A percentile compares a stretch with the other conserved stretches of the same genome.
Conservation (phyloP, 2,329 filamentous ascomycete species). For the Trichoderma cornu-damae region DNA sequence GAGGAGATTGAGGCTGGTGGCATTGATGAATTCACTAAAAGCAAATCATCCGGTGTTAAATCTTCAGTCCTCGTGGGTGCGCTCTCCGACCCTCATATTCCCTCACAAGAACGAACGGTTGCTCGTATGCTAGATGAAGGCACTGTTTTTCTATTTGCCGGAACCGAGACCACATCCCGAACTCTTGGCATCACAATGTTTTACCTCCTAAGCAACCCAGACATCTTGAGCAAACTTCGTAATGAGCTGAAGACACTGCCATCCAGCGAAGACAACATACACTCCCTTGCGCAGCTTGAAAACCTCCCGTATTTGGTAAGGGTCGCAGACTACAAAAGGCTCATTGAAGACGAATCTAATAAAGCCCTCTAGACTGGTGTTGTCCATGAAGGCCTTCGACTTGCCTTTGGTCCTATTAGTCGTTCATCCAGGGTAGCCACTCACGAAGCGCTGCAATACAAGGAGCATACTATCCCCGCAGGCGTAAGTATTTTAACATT, state of each 20-base stretch:
- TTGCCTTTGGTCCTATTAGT: conserved; percentile 18
- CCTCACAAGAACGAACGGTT: conserved; percentile 10
- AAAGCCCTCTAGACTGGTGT: conserved; percentile 15
- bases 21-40: not conserved
- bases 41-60: not conserved
- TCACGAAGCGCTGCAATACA: conserved; percentile 28
- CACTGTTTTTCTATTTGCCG: conserved; percentile 19
- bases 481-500: conserved; percentile 22
- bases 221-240: conserved; percentile 13
- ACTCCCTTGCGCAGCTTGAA: conserved; percentile 17
- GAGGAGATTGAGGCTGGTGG: conserved; percentile 10
- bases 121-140: conserved; percentile 21
- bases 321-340: not conserved
- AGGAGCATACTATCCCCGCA: conserved; percentile 31
- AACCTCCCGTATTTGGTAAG: conserved; percentile 19
- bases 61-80: conserved; percentile 6
- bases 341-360: not conserved
- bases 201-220: conserved; percentile 17
- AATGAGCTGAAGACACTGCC: conserved; percentile 13
- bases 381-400: conserved; percentile 20
- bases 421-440: conserved; percentile 28
- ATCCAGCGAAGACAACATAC: not conserved
- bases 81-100: conserved; percentile 11
- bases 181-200: conserved; percentile 15
- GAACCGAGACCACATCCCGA: conserved; percentile 22